These are phyloP conservation scores for Cystobasidium slooffiae DNA, from an alignment of 1,284 basidiomycete genomes.

Conservation along the genomic window DNA sequence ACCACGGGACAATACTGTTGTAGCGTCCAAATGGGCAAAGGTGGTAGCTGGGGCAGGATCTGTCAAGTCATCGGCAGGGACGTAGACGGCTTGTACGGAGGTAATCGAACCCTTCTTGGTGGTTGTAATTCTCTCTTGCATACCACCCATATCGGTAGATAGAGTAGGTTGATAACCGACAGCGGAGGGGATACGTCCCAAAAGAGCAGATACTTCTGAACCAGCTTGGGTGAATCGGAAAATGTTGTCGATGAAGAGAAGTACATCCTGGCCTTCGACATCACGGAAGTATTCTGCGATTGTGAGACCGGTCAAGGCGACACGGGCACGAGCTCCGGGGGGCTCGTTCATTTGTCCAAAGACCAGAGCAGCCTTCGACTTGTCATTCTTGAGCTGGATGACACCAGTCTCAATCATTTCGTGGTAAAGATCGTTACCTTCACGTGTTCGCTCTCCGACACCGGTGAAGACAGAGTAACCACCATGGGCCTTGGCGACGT, in stretches of 20 bases:
- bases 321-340: constrained; percentile 99
- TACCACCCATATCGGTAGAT: constrained; percentile 99
- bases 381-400: constrained; percentile 71
- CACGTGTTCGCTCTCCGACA: constrained; percentile 99
- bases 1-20: constrained; percentile 96
- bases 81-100: constrained; percentile 99
- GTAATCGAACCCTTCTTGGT: constrained; percentile 99
- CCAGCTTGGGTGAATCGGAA: constrained; percentile 91
- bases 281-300: constrained; percentile 99
- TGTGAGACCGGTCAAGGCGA: constrained; percentile 96
- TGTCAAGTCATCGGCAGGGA: constrained; percentile 99
- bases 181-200: constrained; percentile 99
- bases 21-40: constrained; percentile 99
- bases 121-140: constrained; percentile 95
- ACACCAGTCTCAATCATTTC: constrained; percentile 99
- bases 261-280: constrained; percentile 99
- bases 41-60: constrained; percentile 99
- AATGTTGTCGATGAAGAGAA: constrained; percentile 90
- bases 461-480: constrained; percentile 99
- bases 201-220: constrained; percentile 98
- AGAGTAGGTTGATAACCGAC: constrained; percentile 99
- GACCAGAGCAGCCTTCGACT: constrained; percentile 97
- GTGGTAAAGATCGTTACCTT: constrained; percentile 99
- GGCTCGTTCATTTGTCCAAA: constrained; percentile 99
- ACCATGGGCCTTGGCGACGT: constrained; percentile 99